Evolutionary conservation across 208 protist species (phyloP), one percentile per base, ranked within the genome.

Genomic region (Polymyxa betae): DNA sequence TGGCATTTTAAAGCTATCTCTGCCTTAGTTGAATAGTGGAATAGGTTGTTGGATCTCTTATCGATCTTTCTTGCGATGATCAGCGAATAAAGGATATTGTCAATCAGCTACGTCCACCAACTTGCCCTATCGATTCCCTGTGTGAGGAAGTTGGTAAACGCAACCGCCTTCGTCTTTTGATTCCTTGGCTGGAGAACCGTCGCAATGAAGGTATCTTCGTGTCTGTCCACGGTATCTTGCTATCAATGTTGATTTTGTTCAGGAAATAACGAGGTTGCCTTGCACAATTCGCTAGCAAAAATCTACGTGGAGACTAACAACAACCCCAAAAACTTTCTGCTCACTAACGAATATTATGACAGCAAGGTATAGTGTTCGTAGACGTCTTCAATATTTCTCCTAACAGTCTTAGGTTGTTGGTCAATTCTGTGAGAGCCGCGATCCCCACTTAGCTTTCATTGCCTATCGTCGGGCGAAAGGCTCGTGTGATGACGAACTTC

Each of bases 201-300:
- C 92, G 96, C 45, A 93, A 94, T 44, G 97, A 98, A 91, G 98
- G 98, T 35, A 88, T n/a, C 5, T 5, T n/a, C n/a, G n/a, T n/a
- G n/a, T n/a, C n/a, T n/a, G n/a, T n/a, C n/a, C n/a, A n/a, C n/a
- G n/a, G n/a, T n/a, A n/a, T n/a, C n/a, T n/a, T n/a, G n/a, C n/a
- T n/a, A n/a, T n/a, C n/a, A n/a, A n/a, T n/a, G n/a, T n/a, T n/a
- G n/a, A n/a, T n/a, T n/a, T n/a, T 29, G 24, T 60, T 60, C 24
- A 60, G 49, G 49, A 5, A 45, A 35, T 68, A 91, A n/a, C n/a
- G 98, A 99, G 89, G 88, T 95, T 0, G 95, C 96, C 45, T 94
- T 98, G 1, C 97, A 99, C 96, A 99, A 99, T 92, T 98, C 98
- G 0, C 94, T 99, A 0, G 98, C 97, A 38, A 99, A 99, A 95